These are phyloP conservation scores for Scheffersomyces stipitis DNA, from an alignment of 805 yeast genomes.

Conservation along the genomic window DNA sequence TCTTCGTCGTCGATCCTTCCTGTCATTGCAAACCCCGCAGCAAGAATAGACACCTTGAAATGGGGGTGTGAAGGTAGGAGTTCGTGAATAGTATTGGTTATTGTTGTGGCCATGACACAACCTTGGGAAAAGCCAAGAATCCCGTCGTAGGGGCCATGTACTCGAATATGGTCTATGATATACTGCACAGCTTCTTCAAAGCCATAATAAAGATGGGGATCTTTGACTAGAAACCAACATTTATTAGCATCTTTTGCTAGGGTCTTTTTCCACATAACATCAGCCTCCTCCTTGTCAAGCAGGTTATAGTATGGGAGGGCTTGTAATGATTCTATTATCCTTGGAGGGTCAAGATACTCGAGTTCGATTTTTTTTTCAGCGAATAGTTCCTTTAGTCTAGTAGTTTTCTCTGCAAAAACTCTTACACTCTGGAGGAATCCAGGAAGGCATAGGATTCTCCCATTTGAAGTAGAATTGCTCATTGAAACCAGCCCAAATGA, in stretches of 20 bases:
- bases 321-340: slow-evolving; percentile 17
- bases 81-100: slow-evolving; percentile 22
- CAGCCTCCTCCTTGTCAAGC: slow-evolving; percentile 24
- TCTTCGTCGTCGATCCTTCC: too few species aligned
- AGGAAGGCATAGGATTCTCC: slow-evolving; percentile 30
- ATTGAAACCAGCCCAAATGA: too few species aligned
- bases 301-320: too few species aligned
- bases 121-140: slow-evolving; percentile 46
- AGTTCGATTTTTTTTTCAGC: slow-evolving; percentile 26
- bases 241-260: slow-evolving; percentile 28
- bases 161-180: slow-evolving; percentile 25
- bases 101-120: slow-evolving; percentile 36
- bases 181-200: slow-evolving; percentile 26
- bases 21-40: slow-evolving; percentile 40
- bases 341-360: slow-evolving; percentile 36
- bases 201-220: slow-evolving; percentile 23
- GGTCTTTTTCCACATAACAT: slow-evolving; percentile 29
- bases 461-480: too few species aligned
- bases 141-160: slow-evolving; percentile 43
- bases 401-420: slow-evolving; percentile 31
- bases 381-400: slow-evolving; percentile 30
- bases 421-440: slow-evolving; percentile 40
- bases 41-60: slow-evolving; percentile 26
- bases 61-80: slow-evolving; percentile 23
- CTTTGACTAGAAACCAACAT: slow-evolving; percentile 37